Base-by-base conservation (phyloP, 106 monocot species). In the Dactylorhiza incarnata region DNA sequence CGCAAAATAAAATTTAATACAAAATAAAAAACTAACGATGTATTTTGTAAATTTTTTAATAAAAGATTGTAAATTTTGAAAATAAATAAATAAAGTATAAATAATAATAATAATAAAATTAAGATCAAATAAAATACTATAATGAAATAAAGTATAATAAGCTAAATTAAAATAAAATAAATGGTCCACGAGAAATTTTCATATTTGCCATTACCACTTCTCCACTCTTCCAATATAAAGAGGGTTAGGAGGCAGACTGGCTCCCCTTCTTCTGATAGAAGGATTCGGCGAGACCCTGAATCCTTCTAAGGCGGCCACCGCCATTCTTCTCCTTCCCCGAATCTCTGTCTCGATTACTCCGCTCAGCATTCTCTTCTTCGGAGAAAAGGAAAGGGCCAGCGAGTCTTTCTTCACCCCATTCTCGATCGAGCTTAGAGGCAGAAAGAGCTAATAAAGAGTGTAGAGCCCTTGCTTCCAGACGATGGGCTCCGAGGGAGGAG, bases 401-500 rank as follows among this genome's bases (percentile, higher is more conserved):
- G 43, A 26, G 37, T 2, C 66, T 37, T 66, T 66, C 10, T 66
- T 37, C 26, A 0, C 13, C 29, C 66, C 69, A n/a, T 17, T 46
- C 46, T 70, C n/a, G 5, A 4, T 19, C 19, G 47, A 47, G 71
- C 29, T 45, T 20, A n/a, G 71, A 71, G 69, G 7, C 24, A 70
- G 46, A 6, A n/a, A 44, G 15, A 49, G 20, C 49, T 4, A 3
- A 7, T 7, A n/a, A 48, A 17, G 47, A 19, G 6, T 48, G 5
- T 49, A 16, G 72, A 12, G 45, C 6, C 1, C 62, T 72, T 48
- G 19, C 16, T 72, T 72, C 13, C 49, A 20, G 49, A 46, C 44
- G 49, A 72, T 72, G 72, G 72, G 72, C 22, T 72, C 72, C 49
- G 72, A 72, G 49, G 72, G 49, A 49, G 72, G 72, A 72, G 72